Percentiles rank a stretch among this genome's conserved stretches.
These are phyloP conservation scores for Torrubiellomyces zombiae DNA, from an alignment of 2,329 filamentous ascomycete species.

Conservation along the genomic window DNA sequence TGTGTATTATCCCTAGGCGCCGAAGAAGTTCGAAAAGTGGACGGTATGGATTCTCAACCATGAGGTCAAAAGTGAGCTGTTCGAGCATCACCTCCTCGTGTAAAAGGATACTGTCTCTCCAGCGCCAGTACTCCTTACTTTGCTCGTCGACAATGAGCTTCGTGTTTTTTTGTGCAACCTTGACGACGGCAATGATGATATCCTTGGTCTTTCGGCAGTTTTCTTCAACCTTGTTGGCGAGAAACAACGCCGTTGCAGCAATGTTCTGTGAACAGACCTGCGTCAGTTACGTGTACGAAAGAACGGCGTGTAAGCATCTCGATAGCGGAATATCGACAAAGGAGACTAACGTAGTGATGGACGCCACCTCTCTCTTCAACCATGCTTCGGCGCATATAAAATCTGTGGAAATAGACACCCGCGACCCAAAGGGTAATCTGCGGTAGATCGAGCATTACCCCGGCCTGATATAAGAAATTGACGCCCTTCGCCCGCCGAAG, in stretches of 20 bases:
- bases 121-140: constrained; percentile 95
- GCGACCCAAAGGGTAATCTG: constrained; percentile 87
- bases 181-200: constrained; percentile 81
- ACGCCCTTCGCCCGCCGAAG: constrained; percentile 75
- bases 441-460: constrained; percentile 79
- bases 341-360: constrained; percentile 67
- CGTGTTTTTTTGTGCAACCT: constrained; percentile 86
- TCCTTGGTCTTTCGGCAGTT: constrained; percentile 93
- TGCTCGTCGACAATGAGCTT: constrained; percentile 87
- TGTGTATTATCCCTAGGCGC: constrained; percentile 56
- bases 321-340: not conserved
- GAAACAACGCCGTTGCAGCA: constrained; percentile 77
- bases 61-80: constrained; percentile 81
- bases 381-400: constrained; percentile 82
- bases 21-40: constrained; percentile 68
- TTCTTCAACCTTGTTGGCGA: constrained; percentile 95
- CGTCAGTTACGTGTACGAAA: not conserved
- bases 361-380: constrained; percentile 59
- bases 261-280: constrained; percentile 39
- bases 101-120: constrained; percentile 83
- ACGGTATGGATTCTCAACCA: constrained; percentile 76
- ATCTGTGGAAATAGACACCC: constrained; percentile 86
- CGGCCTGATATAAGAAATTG: constrained; percentile 91
- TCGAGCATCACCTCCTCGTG: constrained; percentile 91
- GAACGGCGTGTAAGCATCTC: not conserved